Base-by-base conservation (phyloP, 768 basidiomycete genomes). In the Collybia nuda region DNA sequence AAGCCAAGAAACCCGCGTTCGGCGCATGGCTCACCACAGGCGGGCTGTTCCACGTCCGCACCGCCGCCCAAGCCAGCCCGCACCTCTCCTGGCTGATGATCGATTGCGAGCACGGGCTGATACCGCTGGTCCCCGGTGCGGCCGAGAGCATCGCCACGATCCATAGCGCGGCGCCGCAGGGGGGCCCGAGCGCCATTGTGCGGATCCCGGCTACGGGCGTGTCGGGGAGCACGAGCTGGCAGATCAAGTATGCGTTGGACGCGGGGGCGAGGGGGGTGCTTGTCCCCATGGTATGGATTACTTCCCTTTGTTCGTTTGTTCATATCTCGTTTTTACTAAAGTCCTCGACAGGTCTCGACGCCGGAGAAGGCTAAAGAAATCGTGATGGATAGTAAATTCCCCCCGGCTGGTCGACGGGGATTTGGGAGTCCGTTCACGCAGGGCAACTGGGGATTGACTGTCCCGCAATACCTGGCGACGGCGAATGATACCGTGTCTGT, bases 181-280 rank as follows among this genome's bases (percentile, higher is more conserved):
- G 75, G 1, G 76, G 74, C 1, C 80, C 81, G 0, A 85, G 79
- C 56, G 69, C 78, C 8, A 56, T 88, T 35, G 79, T 88, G 5
- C 66, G 86, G 22, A 79, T 87, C 42, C 81, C 86, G 6, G 84
- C 84, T 6, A 87, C 85, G 2, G 85, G 84, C 0, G 60, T 74
- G 29, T 78, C 75, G 22, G 67, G 68, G 0, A 77, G 79, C 54
- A 81, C 82, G 2, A 73, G 74, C 48, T 86, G 85, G 84, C 85
- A 86, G 63, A 85, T 88, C 66, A 88, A 88, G 67, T 74, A 82
- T 52, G 85, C 80, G 0, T 73, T 88, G 24, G 86, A 88, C 58
- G 80, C 81, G 0, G 86, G 86, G 4, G 86, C 85, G 15, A 70
- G 74, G 22, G 85, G 86, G 0, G 67, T 87, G 4, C 57, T 89